A percentile compares a stretch with the other conserved stretches of the same genome.
Evolutionary conservation across 2,329 filamentous ascomycete genomes (phyloP).

Genomic region (Neurospora sp.): DNA sequence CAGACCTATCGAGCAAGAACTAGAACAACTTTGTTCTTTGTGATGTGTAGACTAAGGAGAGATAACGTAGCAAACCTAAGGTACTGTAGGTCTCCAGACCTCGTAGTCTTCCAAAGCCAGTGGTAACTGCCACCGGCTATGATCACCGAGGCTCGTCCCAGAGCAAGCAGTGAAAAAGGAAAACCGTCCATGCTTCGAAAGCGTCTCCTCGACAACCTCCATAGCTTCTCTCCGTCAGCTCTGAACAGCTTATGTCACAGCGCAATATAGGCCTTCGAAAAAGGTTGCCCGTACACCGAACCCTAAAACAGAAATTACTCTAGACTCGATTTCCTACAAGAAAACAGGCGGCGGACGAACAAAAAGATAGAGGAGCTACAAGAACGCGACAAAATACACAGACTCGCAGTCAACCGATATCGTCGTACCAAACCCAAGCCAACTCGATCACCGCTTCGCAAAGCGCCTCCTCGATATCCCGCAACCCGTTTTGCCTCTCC

Average conservation of each 20-base stretch:
- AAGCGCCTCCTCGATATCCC: background rate
- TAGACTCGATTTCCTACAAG: background rate
- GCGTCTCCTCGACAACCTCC: background rate
- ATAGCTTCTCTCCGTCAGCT: background rate
- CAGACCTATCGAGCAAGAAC: background rate
- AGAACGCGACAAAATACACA: too few species aligned
- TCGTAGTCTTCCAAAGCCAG: background rate
- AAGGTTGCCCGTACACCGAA: too few species aligned
- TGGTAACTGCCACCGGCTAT: background rate
- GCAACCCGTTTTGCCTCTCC: background rate
- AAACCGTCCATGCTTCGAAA: background rate
- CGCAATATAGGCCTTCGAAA: background rate
- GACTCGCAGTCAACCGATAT: too few species aligned
- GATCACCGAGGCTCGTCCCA: too few species aligned
- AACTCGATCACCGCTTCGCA: rapidly evolving
- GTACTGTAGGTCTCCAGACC: too few species aligned
- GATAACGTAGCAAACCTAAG: background rate
- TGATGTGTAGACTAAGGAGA: background rate
- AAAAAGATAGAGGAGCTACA: too few species aligned
- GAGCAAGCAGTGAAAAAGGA: too few species aligned
- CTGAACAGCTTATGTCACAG: background rate
- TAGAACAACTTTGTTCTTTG: background rate
- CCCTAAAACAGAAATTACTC: too few species aligned
- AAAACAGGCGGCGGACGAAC: too few species aligned
- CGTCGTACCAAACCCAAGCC: background rate